Base-by-base conservation (phyloP, 225 moss, liverwort and hornwort species). In the Physcomitrellopsis africana region DNA sequence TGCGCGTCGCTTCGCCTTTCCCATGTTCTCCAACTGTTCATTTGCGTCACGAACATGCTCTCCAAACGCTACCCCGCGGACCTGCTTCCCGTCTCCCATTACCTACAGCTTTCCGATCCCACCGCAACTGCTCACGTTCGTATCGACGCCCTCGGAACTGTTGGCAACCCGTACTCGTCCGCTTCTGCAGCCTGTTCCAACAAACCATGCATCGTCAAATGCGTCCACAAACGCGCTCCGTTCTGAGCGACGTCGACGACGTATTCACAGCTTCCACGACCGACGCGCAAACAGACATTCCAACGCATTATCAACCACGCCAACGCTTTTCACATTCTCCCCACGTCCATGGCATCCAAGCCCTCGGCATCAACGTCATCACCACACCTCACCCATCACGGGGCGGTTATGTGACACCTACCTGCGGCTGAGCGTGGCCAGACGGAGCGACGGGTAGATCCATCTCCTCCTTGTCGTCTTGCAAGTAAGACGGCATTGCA, bases 401-500 rank as follows among this genome's bases (percentile, higher is more conserved):
- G 16, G 43, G 49, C 10, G 18, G 7, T 68, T 51, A 45, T 37
- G 15, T 74, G 9, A 72, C 41, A 69, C 81, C 73, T 32, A 94
- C 97, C 86, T 90, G 93, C 13, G 83, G 81, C 63, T 94, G 94
- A 76, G 32, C 76, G 74, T 91, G 92, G 68, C 91, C 91, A 67
- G 91, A 90, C 15, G 97, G 97, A 60, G 97, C 85, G 13, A 86
- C 84, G 42, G 97, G 97, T 52, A 99, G 82, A 74, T 87, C 84
- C 18, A 99, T 76, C 10, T 89, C 90, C 32, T 93, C 94, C 51
- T 81, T 77, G 62, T 97, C 97, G 65, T 93, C 92, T 88, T 90
- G 90, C 80, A 99, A 86, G 74, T 95, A 99, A 42, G 97, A 92
- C 65, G 97, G 97, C 76, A 97, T 73, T 3, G 92, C 94, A 20